Base-by-base conservation (phyloP, 2,329 filamentous ascomycete genomes). In the Alternaria sp. region DNA sequence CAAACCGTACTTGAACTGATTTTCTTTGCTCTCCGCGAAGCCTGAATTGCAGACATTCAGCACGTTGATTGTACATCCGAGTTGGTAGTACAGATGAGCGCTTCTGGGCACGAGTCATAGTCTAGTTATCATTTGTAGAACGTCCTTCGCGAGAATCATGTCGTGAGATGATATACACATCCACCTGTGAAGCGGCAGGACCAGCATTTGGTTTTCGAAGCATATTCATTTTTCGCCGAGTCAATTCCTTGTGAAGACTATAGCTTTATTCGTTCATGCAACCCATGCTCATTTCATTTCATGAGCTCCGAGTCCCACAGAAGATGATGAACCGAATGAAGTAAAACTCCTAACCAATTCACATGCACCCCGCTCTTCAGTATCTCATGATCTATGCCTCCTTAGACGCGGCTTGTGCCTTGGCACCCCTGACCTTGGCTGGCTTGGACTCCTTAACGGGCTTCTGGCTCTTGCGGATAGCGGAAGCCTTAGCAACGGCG, bases 401-500 rank as follows among this genome's bases (percentile, higher is more conserved):
- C 58, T 66, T 64, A 54, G 70, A 67, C 68, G 88, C 89, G 85
- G 90, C 89, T 83, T 86, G 86, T 75, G 91, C 91, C 85, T 93
- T 92, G 70, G 84, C 84, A 72, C 93, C 93, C 77, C 92, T 87
- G 72, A 85, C 84, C 88, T 96, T 96, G 76, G 80, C 78, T 82
- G 88, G 88, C 72, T 87, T 87, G 66, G 83, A 81, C 62, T 89
- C 85, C 89, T 96, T 96, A 82, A 89, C 87, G 71, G 89, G 83
- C 79, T 85, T 86, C 87, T 96, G 90, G 73, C 90, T 88, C 76
- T 85, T 84, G 80, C 89, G 90, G 84, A 97, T 86, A 75, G 93
- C 92, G 75, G 89, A 93, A 78, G 90, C 92, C 77, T 95, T 92
- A 81, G 92, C 84, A 76, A 98, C 89, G 73, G 94, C 93, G 75